Evolutionary conservation across 1,139 yeast species (phyloP).

Genomic region (Taphrina pruni): DNA sequence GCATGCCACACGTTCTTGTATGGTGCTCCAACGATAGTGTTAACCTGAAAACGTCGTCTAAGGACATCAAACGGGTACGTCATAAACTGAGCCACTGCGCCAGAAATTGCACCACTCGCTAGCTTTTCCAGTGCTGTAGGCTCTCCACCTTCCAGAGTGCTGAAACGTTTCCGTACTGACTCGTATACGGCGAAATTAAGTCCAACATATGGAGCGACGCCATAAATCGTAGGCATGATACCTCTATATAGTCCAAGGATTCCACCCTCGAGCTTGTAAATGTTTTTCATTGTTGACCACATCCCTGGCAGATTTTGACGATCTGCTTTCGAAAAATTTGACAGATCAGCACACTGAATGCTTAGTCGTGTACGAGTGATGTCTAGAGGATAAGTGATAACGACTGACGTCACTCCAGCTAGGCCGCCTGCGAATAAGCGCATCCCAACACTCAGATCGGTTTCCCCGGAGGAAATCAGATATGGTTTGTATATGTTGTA

Average conservation of each 20-base stretch:
- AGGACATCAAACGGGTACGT: slow-evolving; percentile 91
- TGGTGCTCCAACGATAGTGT: slow-evolving; percentile 72
- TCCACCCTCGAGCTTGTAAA: slow-evolving; percentile 82
- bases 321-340: slow-evolving; percentile 43
- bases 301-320: slow-evolving; percentile 64
- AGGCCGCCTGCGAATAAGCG: slow-evolving; percentile 77
- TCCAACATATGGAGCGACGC: slow-evolving; percentile 96
- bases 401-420: slow-evolving; percentile 82
- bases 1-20: slow-evolving; percentile 76
- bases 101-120: slow-evolving; percentile 81
- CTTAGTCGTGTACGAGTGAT: slow-evolving; percentile 87
- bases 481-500: slow-evolving; percentile 71
- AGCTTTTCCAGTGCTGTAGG: slow-evolving; percentile 63
- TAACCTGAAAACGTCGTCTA: slow-evolving; percentile 88
- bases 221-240: slow-evolving; percentile 82
- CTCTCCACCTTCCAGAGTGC: slow-evolving; percentile 51
- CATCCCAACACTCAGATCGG: slow-evolving; percentile 60
- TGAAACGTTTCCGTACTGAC: slow-evolving; percentile 64
- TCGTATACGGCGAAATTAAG: slow-evolving; percentile 91
- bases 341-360: slow-evolving; percentile 78
- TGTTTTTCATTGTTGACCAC: slow-evolving; percentile 61
- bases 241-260: slow-evolving; percentile 79
- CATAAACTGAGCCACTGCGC: slow-evolving; percentile 80
- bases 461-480: slow-evolving; percentile 49
- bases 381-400: slow-evolving; percentile 89